phyloP scores from a whole-genome alignment of 2,329 filamentous ascomycete genomes.

The Hirsutella thompsonii region DNA sequence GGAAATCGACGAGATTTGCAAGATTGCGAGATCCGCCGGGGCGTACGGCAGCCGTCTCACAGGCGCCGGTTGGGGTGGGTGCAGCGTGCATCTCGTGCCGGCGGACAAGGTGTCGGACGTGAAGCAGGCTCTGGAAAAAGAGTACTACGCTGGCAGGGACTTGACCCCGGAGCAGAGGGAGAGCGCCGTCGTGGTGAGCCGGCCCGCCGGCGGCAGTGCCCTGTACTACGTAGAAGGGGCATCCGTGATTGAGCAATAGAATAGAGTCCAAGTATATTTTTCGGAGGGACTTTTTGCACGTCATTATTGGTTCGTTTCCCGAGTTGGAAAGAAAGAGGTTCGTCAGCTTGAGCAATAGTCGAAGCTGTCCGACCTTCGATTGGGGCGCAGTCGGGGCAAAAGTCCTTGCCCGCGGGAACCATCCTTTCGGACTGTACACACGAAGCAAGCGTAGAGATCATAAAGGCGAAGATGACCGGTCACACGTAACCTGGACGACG shows the following conservation, averaged over 20 bases:
- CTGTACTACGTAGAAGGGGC: constrained; percentile 29
- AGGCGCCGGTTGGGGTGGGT: constrained; percentile 93
- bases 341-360: no score
- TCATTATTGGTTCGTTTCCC: no score
- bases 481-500: no score
- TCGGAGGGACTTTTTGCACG: not conserved
- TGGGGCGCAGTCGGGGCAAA: no score
- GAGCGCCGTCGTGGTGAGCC: constrained; percentile 77
- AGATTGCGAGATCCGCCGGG: constrained; percentile 64
- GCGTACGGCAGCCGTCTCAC: constrained; percentile 78
- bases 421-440: no score
- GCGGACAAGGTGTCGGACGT: constrained; percentile 70
- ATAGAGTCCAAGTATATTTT: not conserved
- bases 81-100: constrained; percentile 85
- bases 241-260: constrained; percentile 5
- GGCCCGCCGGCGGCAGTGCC: constrained; percentile 64
- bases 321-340: no score
- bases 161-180: constrained; percentile 58
- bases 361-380: no score
- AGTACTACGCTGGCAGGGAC: constrained; percentile 65
- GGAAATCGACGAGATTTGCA: constrained; percentile 82
- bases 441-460: no score
- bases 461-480: no score
- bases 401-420: no score
- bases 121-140: constrained; percentile 60